Percentiles rank a stretch among this genome's conserved stretches.
phyloP scores from a whole-genome alignment of 2,329 filamentous ascomycete genomes.

The Alternaria solani region DNA sequence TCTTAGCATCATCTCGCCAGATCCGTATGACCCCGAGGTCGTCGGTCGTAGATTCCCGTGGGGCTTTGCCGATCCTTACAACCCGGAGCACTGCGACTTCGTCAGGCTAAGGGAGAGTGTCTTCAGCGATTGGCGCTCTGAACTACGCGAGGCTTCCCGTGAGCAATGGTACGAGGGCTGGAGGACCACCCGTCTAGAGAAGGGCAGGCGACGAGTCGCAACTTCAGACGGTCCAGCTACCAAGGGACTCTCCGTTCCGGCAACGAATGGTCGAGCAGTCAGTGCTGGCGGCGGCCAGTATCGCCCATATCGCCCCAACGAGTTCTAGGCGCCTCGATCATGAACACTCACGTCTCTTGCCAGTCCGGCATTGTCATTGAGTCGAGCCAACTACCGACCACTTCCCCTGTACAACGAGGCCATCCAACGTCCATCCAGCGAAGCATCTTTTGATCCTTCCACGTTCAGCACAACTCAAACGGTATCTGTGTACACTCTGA shows the following conservation, averaged over 20 bases:
- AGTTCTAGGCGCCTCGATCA: conserved; percentile 19
- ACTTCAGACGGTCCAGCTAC: conserved; percentile 42
- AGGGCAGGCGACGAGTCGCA: conserved; percentile 34
- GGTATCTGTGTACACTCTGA: conserved; percentile 6
- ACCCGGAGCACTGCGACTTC: conserved; percentile 93
- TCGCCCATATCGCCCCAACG: conserved; percentile 35
- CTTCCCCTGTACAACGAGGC: neutral
- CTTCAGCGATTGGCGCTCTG: conserved; percentile 90
- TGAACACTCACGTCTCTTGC: neutral
- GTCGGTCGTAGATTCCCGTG: conserved; percentile 92
- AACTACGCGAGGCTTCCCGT: conserved; percentile 87
- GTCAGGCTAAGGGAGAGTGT: conserved; percentile 87
- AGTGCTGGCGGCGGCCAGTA: conserved; percentile 42
- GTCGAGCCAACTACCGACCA: neutral
- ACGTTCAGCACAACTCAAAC: neutral
- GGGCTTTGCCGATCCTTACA: conserved; percentile 95
- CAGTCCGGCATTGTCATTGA: neutral
- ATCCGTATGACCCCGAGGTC: conserved; percentile 81
- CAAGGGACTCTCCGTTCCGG: conserved; percentile 36
- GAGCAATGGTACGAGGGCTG: conserved; percentile 96
- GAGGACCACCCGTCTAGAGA: conserved; percentile 69
- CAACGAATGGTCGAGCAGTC: conserved; percentile 43
- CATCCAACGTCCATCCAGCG: neutral
- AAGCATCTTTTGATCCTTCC: conserved; percentile 7
- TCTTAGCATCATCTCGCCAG: conserved; percentile 91